Conservation (phyloP, 2,329 filamentous ascomycete genomes). For the Penicillium fuscoglaucum region DNA sequence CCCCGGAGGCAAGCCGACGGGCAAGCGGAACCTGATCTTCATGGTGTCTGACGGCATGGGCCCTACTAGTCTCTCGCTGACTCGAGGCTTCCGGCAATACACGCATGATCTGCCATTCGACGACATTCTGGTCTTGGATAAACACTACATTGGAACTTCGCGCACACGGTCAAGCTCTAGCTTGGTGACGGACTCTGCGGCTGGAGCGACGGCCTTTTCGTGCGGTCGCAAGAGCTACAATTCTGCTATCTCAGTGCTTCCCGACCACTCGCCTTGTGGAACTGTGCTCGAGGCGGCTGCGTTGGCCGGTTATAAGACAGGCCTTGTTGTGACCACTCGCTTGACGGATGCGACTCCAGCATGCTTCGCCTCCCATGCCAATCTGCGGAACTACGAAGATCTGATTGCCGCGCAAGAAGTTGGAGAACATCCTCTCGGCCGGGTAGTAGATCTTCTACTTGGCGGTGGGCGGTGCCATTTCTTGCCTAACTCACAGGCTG, state of each 20-base stretch:
- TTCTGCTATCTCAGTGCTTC: constrained; percentile 86
- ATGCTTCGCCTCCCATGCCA: constrained; percentile 88
- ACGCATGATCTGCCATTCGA: constrained; percentile 69
- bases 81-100: constrained; percentile 81
- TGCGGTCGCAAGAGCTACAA: constrained; percentile 96
- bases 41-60: constrained; percentile 99
- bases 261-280: constrained; percentile 82
- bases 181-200: constrained; percentile 90
- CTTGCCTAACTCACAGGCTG: constrained; percentile 73
- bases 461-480: constrained; percentile 94
- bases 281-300: constrained; percentile 94
- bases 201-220: constrained; percentile 95
- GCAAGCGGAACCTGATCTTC: constrained; percentile 93
- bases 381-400: constrained; percentile 77
- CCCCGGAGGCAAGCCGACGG: constrained; percentile 47
- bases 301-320: constrained; percentile 85
- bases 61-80: constrained; percentile 83
- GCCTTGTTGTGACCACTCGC: constrained; percentile 89
- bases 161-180: constrained; percentile 81
- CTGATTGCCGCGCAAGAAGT: constrained; percentile 90
- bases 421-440: constrained; percentile 80
- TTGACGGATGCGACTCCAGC: constrained; percentile 96
- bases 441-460: constrained; percentile 86
- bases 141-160: constrained; percentile 86
- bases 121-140: constrained; percentile 77